These are phyloP conservation scores for Penicillium diatomitis DNA, from an alignment of 495 filamentous ascomycete genomes.

Conservation along the genomic window DNA sequence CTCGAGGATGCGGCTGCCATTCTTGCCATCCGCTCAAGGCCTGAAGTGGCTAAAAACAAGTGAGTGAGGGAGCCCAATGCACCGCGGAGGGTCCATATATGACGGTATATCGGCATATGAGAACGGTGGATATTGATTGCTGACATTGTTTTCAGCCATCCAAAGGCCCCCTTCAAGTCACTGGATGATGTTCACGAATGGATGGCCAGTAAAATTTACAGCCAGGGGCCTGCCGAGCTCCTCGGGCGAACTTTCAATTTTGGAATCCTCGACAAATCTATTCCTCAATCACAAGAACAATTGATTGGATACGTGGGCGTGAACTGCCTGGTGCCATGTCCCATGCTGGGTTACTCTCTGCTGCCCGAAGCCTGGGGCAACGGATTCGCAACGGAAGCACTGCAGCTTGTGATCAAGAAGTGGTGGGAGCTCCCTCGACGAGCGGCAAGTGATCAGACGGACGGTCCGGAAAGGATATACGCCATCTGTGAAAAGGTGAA, in stretches of 20 bases:
- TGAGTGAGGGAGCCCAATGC: background rate
- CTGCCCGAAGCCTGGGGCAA: conserved; percentile 22
- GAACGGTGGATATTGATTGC: too few species aligned
- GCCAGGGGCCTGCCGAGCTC: conserved; percentile 6
- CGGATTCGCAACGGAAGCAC: conserved; percentile 26
- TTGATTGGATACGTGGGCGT: conserved; percentile 18
- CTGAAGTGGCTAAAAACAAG: conserved; percentile 17
- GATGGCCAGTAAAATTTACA: conserved; percentile 12
- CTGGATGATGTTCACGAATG: conserved; percentile 14
- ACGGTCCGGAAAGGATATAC: conserved; percentile 10
- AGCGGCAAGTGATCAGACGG: background rate
- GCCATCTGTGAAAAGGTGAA: conserved; percentile 21
- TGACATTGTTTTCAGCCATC: conserved; percentile 3
- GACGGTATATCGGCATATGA: too few species aligned
- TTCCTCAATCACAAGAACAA: conserved; percentile 3
- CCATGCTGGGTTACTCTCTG: conserved; percentile 26
- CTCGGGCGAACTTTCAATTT: conserved; percentile 15
- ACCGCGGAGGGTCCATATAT: too few species aligned
- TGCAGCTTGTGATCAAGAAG: conserved; percentile 15
- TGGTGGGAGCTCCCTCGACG: conserved; percentile 16
- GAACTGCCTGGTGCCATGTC: conserved; percentile 10
- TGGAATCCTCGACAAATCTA: conserved; percentile 15
- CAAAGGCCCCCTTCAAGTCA: conserved; percentile 14
- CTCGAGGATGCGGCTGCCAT: conserved; percentile 10
- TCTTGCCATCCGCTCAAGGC: conserved; percentile 9